Conservation (phyloP, 305 asterid genomes). For the Solanum aculeatissimum region DNA sequence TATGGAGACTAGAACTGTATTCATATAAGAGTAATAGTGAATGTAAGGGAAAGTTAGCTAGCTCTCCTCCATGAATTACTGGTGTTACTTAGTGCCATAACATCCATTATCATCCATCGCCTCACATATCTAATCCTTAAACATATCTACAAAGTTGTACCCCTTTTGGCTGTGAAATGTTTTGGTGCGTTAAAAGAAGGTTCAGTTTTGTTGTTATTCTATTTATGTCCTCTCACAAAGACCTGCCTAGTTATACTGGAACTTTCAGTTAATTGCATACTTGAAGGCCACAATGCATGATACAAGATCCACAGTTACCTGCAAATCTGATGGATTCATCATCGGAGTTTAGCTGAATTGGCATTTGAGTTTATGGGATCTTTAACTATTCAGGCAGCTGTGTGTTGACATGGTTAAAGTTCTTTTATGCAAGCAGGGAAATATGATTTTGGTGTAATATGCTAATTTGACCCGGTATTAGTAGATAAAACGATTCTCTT, state of each 20-base stretch:
- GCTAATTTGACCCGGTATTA: background rate
- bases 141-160: background rate
- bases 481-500: background rate
- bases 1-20: background rate
- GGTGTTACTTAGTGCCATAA: background rate
- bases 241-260: background rate
- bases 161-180: background rate
- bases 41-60: background rate
- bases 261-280: background rate
- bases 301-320: background rate
- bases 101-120: background rate
- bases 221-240: background rate
- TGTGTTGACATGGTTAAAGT: background rate
- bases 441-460: background rate
- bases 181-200: background rate
- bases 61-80: background rate
- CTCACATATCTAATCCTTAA: background rate
- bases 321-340: background rate
- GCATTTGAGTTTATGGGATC: background rate
- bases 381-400: background rate
- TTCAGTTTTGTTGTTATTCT: background rate
- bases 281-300: background rate
- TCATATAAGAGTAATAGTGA: background rate
- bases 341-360: background rate
- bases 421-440: background rate